These are phyloP conservation scores for Furcasterigmium sp. DNA, from an alignment of 2,329 filamentous ascomycete genomes.

Conservation along the genomic window DNA sequence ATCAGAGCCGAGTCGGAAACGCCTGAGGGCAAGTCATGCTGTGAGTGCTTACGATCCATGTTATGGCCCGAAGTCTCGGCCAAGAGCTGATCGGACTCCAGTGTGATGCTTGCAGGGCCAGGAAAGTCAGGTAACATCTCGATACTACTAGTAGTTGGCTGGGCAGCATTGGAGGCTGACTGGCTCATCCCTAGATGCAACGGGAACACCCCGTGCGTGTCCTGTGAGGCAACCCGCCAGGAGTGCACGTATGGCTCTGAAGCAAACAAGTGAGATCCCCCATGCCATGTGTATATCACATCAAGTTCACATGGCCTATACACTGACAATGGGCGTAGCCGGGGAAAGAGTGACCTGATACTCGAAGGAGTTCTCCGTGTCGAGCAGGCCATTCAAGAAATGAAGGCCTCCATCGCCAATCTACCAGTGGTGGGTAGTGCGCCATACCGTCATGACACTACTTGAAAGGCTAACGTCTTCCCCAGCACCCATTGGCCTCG, in stretches of 20 bases:
- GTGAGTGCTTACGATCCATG: slow-evolving; percentile 23
- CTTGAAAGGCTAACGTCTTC: not conserved
- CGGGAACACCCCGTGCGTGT: slow-evolving; percentile 37
- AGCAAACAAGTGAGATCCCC: slow-evolving; percentile 33
- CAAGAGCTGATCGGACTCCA: slow-evolving; percentile 12
- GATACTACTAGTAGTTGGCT: not conserved
- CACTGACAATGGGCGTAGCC: slow-evolving; percentile 19
- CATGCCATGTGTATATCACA: not conserved
- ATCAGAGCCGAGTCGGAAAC: slow-evolving; percentile 29
- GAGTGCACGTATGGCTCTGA: slow-evolving; percentile 37
- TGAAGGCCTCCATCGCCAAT: slow-evolving; percentile 33
- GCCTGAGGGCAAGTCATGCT: slow-evolving; percentile 35
- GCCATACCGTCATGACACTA: no score
- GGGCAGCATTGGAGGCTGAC: slow-evolving; percentile 1
- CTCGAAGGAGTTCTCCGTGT: slow-evolving; percentile 43
- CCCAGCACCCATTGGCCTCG: slow-evolving; percentile 8
- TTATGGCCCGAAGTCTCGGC: not conserved
- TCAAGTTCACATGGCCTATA: slow-evolving; percentile 6
- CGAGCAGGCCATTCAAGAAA: slow-evolving; percentile 38
- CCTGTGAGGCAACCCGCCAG: slow-evolving; percentile 27
- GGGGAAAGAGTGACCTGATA: slow-evolving; percentile 46
- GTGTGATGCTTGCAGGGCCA: slow-evolving; percentile 41
- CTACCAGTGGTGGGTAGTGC: slow-evolving; percentile 3
- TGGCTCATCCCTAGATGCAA: slow-evolving; percentile 33
- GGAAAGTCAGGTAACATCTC: slow-evolving; percentile 39